Conservation (phyloP, 345 rosid genomes). For the Stellera chamaejasme region DNA sequence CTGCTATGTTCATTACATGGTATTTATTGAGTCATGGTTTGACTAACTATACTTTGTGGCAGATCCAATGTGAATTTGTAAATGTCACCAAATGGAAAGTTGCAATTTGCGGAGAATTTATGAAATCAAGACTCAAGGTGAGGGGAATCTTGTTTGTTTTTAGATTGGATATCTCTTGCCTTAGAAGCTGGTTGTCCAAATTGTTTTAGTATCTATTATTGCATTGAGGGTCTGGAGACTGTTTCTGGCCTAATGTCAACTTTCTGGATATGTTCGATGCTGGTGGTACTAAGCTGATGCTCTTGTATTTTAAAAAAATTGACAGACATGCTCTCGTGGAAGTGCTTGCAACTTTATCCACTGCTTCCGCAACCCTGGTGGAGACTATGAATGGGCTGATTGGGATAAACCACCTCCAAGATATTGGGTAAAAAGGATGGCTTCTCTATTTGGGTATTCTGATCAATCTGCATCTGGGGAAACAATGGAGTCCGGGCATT, state of each 20-base stretch:
- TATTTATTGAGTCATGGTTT: constrained; percentile 3
- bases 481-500: constrained; percentile 27
- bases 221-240: not conserved
- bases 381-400: constrained; percentile 99
- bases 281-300: constrained; percentile 4
- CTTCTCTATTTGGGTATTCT: constrained; percentile 69
- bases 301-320: constrained; percentile 6
- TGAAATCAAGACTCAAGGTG: constrained; percentile 82
- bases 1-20: too few species aligned
- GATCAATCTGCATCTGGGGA: constrained; percentile 33
- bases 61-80: constrained; percentile 84
- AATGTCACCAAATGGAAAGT: constrained; percentile 83
- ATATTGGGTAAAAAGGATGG: constrained; percentile 81
- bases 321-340: constrained; percentile 93
- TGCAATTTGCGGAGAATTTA: constrained; percentile 96
- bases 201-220: constrained; percentile 1
- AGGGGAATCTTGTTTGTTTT: constrained; percentile 9
- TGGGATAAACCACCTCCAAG: constrained; percentile 88
- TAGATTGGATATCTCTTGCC: constrained; percentile 6
- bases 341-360: constrained; percentile 90
- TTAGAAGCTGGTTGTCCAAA: constrained; percentile 8
- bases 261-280: not conserved
- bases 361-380: constrained; percentile 96
- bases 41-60: constrained; percentile 7
- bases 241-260: too few species aligned